Base-by-base conservation (phyloP, 2,329 filamentous ascomycete genomes). In the Botrytis paeoniae region DNA sequence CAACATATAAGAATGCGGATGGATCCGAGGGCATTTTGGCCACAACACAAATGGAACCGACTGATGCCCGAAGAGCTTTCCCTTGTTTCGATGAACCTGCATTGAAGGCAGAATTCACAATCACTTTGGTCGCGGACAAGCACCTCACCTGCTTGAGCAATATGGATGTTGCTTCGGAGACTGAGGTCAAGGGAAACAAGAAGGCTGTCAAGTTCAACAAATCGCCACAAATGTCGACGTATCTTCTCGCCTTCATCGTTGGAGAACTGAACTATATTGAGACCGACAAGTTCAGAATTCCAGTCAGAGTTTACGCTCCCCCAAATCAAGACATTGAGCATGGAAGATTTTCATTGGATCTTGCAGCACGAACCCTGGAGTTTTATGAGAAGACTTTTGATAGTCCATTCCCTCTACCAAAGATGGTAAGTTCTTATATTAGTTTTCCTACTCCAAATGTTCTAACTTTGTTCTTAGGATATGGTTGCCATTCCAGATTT, bases 361-460 rank as follows among this genome's bases (percentile, higher is more conserved):
- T 98, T 74, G 95, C 93, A 66, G 95, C 95, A 41, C 92, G 90
- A 83, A 98, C 95, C 1, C 87, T 98, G 45, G 92, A 91, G 41
- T 98, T 98, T 82, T 98, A 98, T 84, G 95, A 98, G 83, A 94
- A 97, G 84, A 93, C 94, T 3, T 98, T 98, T 78, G 93, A 93
- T 77, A 95, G 90, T 81, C 86, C 92, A 45, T 98, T 96, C 81
- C 94, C 94, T 10, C 85, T 97, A 60, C 94, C 94, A 70, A 97
- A 97, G 87, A 96, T 97, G 93, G 74, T 76, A 60, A 71, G 74
- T 66, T 35, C 57, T 57, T 16, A 20, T 35, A 57, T 57, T 18
- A 14, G 3, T 25, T 32, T 32, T 22, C 39, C 54, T 14, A n/a
- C 14, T 37, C 7, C 4, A 20, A 37, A 70, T 35, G 45, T 54